Conservation (phyloP, 169 alveolate genomes). For the Plasmodium vivax region DNA sequence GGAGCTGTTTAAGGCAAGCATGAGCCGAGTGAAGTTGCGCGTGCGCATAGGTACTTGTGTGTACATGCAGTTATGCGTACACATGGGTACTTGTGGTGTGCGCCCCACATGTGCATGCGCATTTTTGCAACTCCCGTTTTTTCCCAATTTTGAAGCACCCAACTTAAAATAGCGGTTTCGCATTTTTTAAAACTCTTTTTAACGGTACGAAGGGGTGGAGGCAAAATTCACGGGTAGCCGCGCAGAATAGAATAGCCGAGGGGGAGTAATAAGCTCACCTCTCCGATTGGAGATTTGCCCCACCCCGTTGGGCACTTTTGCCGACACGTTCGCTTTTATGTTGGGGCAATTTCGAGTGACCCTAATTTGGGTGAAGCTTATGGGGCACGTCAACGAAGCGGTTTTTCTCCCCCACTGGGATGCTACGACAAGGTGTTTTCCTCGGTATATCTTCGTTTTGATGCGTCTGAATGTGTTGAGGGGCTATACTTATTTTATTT, state of each 20-base stretch:
- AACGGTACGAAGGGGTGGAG: background rate
- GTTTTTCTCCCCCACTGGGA: background rate
- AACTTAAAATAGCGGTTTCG: background rate
- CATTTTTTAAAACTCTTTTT: background rate
- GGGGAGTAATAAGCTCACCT: background rate
- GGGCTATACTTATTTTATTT: background rate
- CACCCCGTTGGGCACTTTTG: background rate
- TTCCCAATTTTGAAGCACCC: background rate
- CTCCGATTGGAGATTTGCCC: background rate
- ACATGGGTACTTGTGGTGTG: background rate
- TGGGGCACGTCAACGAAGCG: background rate
- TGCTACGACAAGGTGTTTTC: background rate
- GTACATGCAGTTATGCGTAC: background rate
- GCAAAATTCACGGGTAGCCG: background rate
- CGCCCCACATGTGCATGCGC: background rate
- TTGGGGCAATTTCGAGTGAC: background rate
- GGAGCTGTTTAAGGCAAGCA: background rate
- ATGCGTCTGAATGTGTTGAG: background rate
- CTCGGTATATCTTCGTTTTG: background rate
- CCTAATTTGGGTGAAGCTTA: background rate
- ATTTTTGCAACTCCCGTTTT: background rate
- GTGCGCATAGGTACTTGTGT: background rate
- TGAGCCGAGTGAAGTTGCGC: background rate
- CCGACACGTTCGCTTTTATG: background rate
- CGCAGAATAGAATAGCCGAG: background rate